phyloP scores from a whole-genome alignment of 2,329 filamentous ascomycete genomes.

The Elsinoe arachidis region DNA sequence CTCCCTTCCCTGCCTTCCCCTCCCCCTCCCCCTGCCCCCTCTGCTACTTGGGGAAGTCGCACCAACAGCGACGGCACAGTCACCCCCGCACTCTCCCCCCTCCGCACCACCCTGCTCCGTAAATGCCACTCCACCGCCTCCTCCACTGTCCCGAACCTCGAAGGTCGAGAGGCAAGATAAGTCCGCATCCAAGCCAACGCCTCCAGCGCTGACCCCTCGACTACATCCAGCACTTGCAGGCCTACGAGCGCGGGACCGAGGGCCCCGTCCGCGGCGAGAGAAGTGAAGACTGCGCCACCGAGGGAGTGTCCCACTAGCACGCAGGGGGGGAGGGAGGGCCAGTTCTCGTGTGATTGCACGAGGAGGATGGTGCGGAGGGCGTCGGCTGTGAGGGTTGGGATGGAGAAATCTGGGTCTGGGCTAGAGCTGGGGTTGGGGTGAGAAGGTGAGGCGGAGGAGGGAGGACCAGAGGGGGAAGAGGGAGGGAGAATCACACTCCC shows the following conservation, averaged over 20 bases:
- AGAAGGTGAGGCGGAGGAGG: too few relatives aligned
- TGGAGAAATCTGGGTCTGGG: slow-evolving; percentile 55
- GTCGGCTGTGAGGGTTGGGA: slow-evolving; percentile 65
- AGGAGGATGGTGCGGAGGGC: slow-evolving; percentile 60
- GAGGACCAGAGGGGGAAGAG: not conserved
- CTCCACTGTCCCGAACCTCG: slow-evolving; percentile 65
- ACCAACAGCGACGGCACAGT: slow-evolving; percentile 75
- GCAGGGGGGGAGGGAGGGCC: slow-evolving; percentile 63
- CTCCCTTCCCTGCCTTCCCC: slow-evolving; percentile 41
- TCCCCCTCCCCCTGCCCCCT: not conserved
- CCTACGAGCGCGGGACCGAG: slow-evolving; percentile 65
- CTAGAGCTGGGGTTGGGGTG: too few relatives aligned
- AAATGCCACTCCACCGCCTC: slow-evolving; percentile 91
- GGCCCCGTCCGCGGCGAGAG: slow-evolving; percentile 59
- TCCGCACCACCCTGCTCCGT: slow-evolving; percentile 77
- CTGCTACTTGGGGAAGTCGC: not conserved
- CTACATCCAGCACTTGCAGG: slow-evolving; percentile 86
- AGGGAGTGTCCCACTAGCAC: slow-evolving; percentile 87
- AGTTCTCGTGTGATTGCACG: slow-evolving; percentile 60
- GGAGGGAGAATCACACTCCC: not conserved
- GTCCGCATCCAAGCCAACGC: slow-evolving; percentile 89
- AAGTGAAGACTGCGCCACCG: slow-evolving; percentile 82
- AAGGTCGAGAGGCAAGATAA: slow-evolving; percentile 74
- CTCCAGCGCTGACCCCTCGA: slow-evolving; percentile 91
- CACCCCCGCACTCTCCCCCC: slow-evolving; percentile 70